These are phyloP conservation scores for Populus pruinosa DNA, from an alignment of 345 rosid genomes.

Conservation along the genomic window DNA sequence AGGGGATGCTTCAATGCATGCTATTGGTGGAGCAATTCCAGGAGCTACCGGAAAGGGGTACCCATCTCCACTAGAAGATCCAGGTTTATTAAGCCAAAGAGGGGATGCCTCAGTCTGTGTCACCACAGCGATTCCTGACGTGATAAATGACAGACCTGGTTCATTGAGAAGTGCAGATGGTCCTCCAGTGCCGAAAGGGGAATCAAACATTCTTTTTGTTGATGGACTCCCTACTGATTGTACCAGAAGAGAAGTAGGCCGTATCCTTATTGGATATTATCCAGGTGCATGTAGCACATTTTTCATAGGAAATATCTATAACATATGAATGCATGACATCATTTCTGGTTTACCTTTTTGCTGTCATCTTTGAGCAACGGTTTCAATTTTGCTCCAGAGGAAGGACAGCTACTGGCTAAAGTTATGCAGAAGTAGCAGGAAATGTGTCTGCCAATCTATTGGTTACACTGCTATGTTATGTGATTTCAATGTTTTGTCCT, in stretches of 20 bases:
- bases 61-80: constrained; percentile 28
- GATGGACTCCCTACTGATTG: constrained; percentile 61
- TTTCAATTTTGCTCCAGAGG: background rate
- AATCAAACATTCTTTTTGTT: constrained; percentile 50
- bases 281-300: too few relatives aligned
- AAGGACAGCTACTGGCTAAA: background rate
- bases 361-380: background rate
- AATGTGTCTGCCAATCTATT: background rate
- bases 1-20: constrained; percentile 19
- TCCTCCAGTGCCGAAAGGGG: constrained; percentile 14
- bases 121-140: constrained; percentile 26
- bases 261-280: constrained; percentile 40
- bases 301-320: background rate
- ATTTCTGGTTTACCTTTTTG: background rate
- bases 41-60: constrained; percentile 29
- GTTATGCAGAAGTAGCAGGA: background rate
- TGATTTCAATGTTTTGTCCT: constrained; percentile 17
- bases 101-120: constrained; percentile 24
- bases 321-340: background rate
- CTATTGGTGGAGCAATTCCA: constrained; percentile 22
- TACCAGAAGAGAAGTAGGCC: constrained; percentile 67
- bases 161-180: constrained; percentile 30
- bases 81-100: constrained; percentile 24
- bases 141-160: constrained; percentile 26
- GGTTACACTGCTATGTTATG: background rate